phyloP scores from a whole-genome alignment of 176 grass and related monocot species.

The Aegilops umbellulata region DNA sequence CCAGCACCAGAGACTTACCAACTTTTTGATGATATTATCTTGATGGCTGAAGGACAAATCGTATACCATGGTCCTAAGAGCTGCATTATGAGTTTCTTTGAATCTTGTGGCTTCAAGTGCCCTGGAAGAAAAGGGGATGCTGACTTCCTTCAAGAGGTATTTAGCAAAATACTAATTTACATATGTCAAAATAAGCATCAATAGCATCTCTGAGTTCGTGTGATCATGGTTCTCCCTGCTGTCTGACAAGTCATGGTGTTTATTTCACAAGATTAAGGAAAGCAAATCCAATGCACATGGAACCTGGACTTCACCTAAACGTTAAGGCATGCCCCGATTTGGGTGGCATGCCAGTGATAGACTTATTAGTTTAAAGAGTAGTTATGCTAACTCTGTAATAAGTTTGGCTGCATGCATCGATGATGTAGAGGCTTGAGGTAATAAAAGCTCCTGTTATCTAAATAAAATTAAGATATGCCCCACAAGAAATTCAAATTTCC shows the following conservation, averaged over 20 bases:
- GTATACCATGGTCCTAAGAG: constrained; percentile 63
- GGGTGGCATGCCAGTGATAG: too few relatives aligned
- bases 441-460: too few relatives aligned
- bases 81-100: constrained; percentile 62
- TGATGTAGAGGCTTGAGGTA: too few relatives aligned
- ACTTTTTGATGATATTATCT: constrained; percentile 89
- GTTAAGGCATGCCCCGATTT: too few relatives aligned
- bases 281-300: neutral
- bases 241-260: neutral
- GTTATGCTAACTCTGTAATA: too few relatives aligned
- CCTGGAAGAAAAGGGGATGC: constrained; percentile 71
- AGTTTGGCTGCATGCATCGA: too few relatives aligned
- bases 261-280: neutral
- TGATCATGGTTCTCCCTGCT: neutral
- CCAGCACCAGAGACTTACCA: constrained; percentile 76
- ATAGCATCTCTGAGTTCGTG: neutral
- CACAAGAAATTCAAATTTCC: neutral
- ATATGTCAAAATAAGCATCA: neutral
- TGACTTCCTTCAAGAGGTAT: constrained; percentile 93
- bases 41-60: constrained; percentile 80
- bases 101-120: constrained; percentile 72
- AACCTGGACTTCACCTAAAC: neutral
- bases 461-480: too few relatives aligned
- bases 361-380: too few relatives aligned
- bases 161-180: neutral